Conservation (phyloP, 352 stramenopile species). For the Discostella stelligera region DNA sequence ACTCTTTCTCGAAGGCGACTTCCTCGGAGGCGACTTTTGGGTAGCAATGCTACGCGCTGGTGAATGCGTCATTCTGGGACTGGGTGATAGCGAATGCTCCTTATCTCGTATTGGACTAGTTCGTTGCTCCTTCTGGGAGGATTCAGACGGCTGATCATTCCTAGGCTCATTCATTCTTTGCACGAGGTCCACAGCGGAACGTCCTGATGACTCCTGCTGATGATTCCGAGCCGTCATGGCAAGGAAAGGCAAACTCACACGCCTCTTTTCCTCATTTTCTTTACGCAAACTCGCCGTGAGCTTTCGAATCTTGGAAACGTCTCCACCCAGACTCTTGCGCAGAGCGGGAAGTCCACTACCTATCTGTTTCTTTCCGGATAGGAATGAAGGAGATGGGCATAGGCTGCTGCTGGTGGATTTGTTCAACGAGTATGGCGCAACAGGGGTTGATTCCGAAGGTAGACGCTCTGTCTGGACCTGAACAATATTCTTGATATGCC, state of each 20-base stretch:
- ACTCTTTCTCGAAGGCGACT: conserved; percentile 14
- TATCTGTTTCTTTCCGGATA: conserved; percentile 38
- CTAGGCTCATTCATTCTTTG: neutral
- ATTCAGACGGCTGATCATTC: neutral
- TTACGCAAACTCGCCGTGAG: conserved; percentile 44
- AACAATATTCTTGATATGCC: neutral
- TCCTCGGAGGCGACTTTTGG: conserved; percentile 18
- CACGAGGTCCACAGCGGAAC: neutral
- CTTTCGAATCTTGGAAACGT: conserved; percentile 40
- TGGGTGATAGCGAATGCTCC: neutral
- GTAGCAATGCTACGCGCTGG: neutral
- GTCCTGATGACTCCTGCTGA: neutral
- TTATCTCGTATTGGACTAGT: conserved; percentile 5
- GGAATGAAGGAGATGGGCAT: conserved; percentile 45
- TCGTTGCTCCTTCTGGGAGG: neutral
- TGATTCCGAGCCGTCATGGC: conserved; percentile 7
- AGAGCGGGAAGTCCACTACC: conserved; percentile 7
- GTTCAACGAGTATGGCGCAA: neutral
- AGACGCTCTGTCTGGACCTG: neutral
- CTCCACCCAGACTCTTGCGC: conserved; percentile 36
- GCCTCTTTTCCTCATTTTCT: conserved; percentile 18
- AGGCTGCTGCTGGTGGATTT: conserved; percentile 29
- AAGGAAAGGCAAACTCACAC: conserved; percentile 29
- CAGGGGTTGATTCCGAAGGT: neutral
- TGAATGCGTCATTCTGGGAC: conserved; percentile 3